Evolutionary conservation across 495 filamentous ascomycete species (phyloP).

Genomic region (Tirmania nivea): DNA sequence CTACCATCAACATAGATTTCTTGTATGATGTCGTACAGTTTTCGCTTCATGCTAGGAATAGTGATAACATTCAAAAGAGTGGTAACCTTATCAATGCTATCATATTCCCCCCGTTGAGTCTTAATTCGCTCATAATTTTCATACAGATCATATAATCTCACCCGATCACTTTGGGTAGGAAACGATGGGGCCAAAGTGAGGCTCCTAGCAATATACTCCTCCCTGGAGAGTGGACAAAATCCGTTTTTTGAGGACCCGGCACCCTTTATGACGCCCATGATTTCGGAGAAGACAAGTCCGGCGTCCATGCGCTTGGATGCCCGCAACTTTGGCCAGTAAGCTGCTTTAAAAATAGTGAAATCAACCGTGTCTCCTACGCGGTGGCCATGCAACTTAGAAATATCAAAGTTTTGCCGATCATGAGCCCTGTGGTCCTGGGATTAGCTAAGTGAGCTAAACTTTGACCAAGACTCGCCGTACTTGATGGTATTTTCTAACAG

Average conservation of each 20-base stretch:
- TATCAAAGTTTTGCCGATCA: too few species aligned
- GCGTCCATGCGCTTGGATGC: not conserved
- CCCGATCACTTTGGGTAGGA: conserved; percentile 12
- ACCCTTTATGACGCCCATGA: not conserved
- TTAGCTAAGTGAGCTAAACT: too few species aligned
- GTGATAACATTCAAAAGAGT: conserved; percentile 3
- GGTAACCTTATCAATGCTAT: conserved; percentile 23
- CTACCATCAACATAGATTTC: conserved; percentile 27
- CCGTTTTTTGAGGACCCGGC: not conserved
- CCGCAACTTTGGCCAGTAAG: too few species aligned
- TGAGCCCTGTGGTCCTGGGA: too few species aligned
- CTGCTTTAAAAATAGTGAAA: too few species aligned
- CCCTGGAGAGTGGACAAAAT: not conserved
- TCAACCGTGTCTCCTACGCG: too few species aligned
- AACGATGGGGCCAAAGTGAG: conserved; percentile 12
- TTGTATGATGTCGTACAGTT: conserved; percentile 14
- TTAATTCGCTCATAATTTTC: conserved; percentile 23
- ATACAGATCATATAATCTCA: conserved; percentile 21
- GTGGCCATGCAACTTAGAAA: too few species aligned
- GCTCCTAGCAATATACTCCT: not conserved
- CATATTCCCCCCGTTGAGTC: conserved; percentile 14
- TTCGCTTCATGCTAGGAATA: too few species aligned
- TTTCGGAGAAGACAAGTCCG: not conserved
- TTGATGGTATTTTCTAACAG: not conserved
- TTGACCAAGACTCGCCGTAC: not conserved